phyloP scores from a whole-genome alignment of 495 filamentous ascomycete genomes.

The Choiromyces venosus region DNA sequence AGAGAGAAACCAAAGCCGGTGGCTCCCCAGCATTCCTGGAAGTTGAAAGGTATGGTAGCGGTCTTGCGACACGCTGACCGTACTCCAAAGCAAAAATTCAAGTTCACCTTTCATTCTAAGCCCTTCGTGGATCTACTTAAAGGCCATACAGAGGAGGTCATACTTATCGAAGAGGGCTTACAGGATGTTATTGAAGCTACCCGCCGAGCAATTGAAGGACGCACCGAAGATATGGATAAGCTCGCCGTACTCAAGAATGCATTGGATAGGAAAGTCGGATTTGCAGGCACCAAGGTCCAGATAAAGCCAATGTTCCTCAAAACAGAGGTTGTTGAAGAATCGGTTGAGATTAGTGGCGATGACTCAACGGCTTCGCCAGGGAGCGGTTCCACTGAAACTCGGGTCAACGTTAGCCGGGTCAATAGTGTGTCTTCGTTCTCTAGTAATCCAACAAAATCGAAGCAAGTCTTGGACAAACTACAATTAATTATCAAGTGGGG shows the following conservation, averaged over 20 bases:
- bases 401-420: constrained; percentile 26
- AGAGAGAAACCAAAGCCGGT: constrained; percentile 60
- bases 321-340: constrained; percentile 55
- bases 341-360: neutral
- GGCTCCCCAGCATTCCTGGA: constrained; percentile 92
- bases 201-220: constrained; percentile 65
- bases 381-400: neutral
- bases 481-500: constrained; percentile 99
- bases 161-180: constrained; percentile 87
- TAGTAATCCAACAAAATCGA: constrained; percentile 12
- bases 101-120: constrained; percentile 95
- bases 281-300: constrained; percentile 95
- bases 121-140: constrained; percentile 91
- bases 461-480: constrained; percentile 68
- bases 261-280: constrained; percentile 81
- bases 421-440: constrained; percentile 17
- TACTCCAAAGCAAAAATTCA: constrained; percentile 98
- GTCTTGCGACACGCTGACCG: constrained; percentile 94
- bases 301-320: constrained; percentile 98
- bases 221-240: constrained; percentile 79
- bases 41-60: constrained; percentile 95
- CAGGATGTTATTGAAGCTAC: constrained; percentile 82
- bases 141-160: constrained; percentile 92
- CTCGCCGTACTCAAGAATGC: constrained; percentile 76
- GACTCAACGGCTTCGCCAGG: neutral